phyloP scores from a whole-genome alignment of 192 early-diverging fungal genomes.

The Helicostylum pulchrum region DNA sequence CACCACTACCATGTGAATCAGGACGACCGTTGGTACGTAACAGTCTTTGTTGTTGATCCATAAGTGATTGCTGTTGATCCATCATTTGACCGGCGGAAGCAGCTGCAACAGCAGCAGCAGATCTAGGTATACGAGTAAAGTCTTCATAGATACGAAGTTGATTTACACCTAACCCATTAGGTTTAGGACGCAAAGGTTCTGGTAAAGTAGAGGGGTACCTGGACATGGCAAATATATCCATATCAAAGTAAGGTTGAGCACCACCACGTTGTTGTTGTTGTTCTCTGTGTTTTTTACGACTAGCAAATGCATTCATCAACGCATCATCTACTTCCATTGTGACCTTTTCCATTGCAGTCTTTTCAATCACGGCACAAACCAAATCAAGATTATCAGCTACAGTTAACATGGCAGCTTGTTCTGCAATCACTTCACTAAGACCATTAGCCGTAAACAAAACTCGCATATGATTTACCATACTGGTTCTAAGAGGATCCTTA shows the following conservation, averaged over 20 bases:
- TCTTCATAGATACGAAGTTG: conserved; percentile 89
- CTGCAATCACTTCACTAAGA: conserved; percentile 71
- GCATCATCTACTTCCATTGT: conserved; percentile 90
- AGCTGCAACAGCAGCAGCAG: background rate
- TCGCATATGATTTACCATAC: conserved; percentile 73
- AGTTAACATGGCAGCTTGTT: conserved; percentile 80
- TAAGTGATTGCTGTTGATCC: background rate
- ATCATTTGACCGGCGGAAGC: conserved; percentile 8
- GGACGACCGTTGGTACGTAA: background rate
- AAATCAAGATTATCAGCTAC: conserved; percentile 93
- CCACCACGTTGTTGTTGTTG: conserved; percentile 60
- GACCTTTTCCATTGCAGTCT: conserved; percentile 93
- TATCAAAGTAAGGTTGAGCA: conserved; percentile 85
- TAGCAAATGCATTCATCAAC: conserved; percentile 64
- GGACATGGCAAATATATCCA: conserved; percentile 69
- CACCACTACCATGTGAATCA: background rate
- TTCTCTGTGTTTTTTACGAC: conserved; percentile 86
- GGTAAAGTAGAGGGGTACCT: conserved; percentile 85
- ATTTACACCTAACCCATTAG: conserved; percentile 70
- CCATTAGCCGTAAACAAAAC: conserved; percentile 72
- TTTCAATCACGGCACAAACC: conserved; percentile 91
- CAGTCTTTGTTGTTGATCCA: no score
- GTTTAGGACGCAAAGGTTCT: conserved; percentile 81
- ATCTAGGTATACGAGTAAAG: conserved; percentile 57
- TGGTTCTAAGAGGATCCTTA: conserved; percentile 86